A percentile compares a stretch with the other conserved stretches of the same genome.
Evolutionary conservation across 2,329 filamentous ascomycete species (phyloP).

Genomic region (Talaromyces islandicus): DNA sequence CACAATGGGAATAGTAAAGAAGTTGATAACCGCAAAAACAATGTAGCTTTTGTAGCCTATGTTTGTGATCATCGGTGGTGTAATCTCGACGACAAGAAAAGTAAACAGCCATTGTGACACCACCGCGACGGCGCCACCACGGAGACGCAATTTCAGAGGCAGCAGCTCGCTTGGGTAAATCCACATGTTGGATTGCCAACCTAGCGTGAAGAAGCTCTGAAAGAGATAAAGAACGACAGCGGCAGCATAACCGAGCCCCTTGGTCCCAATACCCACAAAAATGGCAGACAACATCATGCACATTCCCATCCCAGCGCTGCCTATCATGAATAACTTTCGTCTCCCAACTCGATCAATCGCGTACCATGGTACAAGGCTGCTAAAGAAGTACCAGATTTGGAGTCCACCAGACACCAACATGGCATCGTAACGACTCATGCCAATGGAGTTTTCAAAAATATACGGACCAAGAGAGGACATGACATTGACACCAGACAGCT

Average conservation of each 20-base stretch:
- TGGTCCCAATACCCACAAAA: constrained; percentile 28
- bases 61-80: constrained; percentile 33
- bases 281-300: constrained; percentile 33
- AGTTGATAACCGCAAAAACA: constrained; percentile 38
- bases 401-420: constrained; percentile 38
- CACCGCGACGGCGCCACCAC: constrained; percentile 52
- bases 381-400: constrained; percentile 27
- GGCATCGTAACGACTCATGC: constrained; percentile 27
- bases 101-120: constrained; percentile 53
- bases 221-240: constrained; percentile 63
- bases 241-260: constrained; percentile 28
- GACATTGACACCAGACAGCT: constrained; percentile 38
- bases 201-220: constrained; percentile 62
- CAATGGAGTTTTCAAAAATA: constrained; percentile 37
- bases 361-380: constrained; percentile 29
- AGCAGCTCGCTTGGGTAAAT: constrained; percentile 46
- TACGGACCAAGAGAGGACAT: constrained; percentile 37
- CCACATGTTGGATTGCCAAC: constrained; percentile 62
- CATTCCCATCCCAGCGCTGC: constrained; percentile 3
- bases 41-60: constrained; percentile 40
- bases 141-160: constrained; percentile 50
- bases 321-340: constrained; percentile 10
- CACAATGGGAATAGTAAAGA: constrained; percentile 46
- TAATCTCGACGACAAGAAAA: constrained; percentile 49
- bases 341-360: constrained; percentile 20